Evolutionary conservation across 2,329 filamentous ascomycete species (phyloP).

Genomic region (Colletotrichum abscissum): DNA sequence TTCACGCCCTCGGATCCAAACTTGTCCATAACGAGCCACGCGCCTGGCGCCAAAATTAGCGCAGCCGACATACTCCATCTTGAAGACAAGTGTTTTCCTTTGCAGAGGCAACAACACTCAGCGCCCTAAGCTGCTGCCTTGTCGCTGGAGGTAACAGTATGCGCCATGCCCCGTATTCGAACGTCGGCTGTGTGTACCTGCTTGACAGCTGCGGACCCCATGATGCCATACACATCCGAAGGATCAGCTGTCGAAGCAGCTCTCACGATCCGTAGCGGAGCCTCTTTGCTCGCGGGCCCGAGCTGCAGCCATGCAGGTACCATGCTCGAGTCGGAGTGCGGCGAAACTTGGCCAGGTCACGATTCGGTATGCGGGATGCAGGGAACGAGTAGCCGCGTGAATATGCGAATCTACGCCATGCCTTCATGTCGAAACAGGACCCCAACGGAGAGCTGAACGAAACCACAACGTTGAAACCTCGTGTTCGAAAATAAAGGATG

Average conservation of each 20-base stretch:
- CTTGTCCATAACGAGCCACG: background rate
- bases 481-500: slow-evolving; percentile 26
- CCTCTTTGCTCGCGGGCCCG: background rate
- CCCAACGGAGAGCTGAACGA: slow-evolving; percentile 18
- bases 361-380: background rate
- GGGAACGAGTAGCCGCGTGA: background rate
- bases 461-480: background rate
- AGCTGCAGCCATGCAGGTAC: slow-evolving; percentile 9
- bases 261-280: background rate
- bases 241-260: background rate
- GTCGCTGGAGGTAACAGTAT: background rate
- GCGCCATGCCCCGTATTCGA: slow-evolving; percentile 11
- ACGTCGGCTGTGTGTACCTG: slow-evolving; percentile 5
- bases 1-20: background rate
- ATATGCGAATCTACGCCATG: background rate
- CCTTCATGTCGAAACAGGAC: slow-evolving; percentile 8
- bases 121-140: background rate
- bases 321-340: background rate
- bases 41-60: slow-evolving; percentile 34
- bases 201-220: background rate
- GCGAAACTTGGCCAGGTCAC: background rate
- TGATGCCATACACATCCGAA: background rate
- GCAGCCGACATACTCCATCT: background rate
- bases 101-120: background rate
- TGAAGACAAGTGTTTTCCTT: background rate